Base-by-base conservation (phyloP, 2,329 filamentous ascomycete genomes). In the Trichoderma citrinoviride region DNA sequence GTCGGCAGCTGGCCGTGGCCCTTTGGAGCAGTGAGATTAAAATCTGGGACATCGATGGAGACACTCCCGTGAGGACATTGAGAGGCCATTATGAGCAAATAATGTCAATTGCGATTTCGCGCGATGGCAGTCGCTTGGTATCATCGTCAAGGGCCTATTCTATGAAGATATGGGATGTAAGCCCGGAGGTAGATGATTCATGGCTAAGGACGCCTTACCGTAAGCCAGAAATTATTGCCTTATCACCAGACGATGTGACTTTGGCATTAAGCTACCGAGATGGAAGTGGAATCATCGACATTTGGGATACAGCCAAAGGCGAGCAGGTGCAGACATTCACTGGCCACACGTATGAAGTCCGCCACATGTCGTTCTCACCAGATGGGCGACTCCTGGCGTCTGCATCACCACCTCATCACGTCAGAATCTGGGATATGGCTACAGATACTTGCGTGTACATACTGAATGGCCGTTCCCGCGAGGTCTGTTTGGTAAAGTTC, bases 101-200 rank as follows among this genome's bases (percentile, higher is more conserved):
- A 37, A 1, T 0, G 15, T 53, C 27, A 8, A 7, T 53, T 37
- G 29, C 12, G 10, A 27, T 5, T 1, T 53, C 27, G 3, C 27
- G 15, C 1, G 27, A 53, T 7, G 27, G 50, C 3, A 53, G 12
- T 7, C 50, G 33, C 0, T 7, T 53, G 5, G 29, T 53, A 5
- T 53, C 49, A 2, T 1, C n/a, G 7, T 53, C 49, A 21, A 0
- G 0, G 0, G 25, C 8, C 37, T 0, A 5, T 4, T 33, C 50
- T 21, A 53, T 53, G n/a, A 12, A n/a, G 14, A 15, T 53, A 33
- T 53, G 50, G 50, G 50, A 37, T 21, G 21, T 53, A 0, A 19
- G 19, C 3, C n/a, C 12, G 15, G 50, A 37, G 27, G 27, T 1
- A 6, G 50, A 37, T 7, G 50, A 37, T 53, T 10, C 10, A 0